Conservation (phyloP, 2,329 filamentous ascomycete genomes). For the Plectosphaerella sp. region DNA sequence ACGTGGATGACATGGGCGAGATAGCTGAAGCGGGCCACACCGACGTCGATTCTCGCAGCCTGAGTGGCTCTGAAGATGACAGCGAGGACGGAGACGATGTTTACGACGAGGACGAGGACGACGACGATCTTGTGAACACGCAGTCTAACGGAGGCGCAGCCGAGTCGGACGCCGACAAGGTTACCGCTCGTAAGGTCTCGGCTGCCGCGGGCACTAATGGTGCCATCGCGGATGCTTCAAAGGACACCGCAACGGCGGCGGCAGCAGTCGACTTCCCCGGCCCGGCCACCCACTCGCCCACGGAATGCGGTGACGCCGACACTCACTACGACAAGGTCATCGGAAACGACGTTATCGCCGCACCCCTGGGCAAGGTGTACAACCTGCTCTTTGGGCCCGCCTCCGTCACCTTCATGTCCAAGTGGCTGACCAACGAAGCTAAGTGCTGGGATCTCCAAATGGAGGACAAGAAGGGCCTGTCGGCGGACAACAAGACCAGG, state of each 20-base stretch:
- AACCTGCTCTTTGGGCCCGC: slow-evolving; percentile 78
- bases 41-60: slow-evolving; percentile 41
- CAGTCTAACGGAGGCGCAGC: slow-evolving; percentile 35
- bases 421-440: slow-evolving; percentile 81
- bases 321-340: slow-evolving; percentile 81
- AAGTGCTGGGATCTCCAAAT: slow-evolving; percentile 86
- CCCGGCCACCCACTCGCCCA: slow-evolving; percentile 74
- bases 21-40: slow-evolving; percentile 80
- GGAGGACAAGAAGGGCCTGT: slow-evolving; percentile 76
- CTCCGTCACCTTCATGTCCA: slow-evolving; percentile 77
- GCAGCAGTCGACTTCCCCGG: slow-evolving; percentile 71
- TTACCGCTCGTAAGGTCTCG: slow-evolving; percentile 68
- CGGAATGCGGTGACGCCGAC: slow-evolving; percentile 75
- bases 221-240: slow-evolving; percentile 40
- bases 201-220: slow-evolving; percentile 44
- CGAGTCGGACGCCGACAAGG: slow-evolving; percentile 57
- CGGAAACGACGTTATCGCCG: slow-evolving; percentile 80
- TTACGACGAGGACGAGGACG: slow-evolving; percentile 76
- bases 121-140: slow-evolving; percentile 50
- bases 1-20: slow-evolving; percentile 57
- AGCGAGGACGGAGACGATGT: slow-evolving; percentile 72
- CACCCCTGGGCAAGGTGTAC: slow-evolving; percentile 89
- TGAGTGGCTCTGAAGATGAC: slow-evolving; percentile 52
- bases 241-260: slow-evolving; percentile 38
- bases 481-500: slow-evolving; percentile 68